Base-by-base conservation (phyloP, 140 eudicot genomes). In the Senecio squalidus region DNA sequence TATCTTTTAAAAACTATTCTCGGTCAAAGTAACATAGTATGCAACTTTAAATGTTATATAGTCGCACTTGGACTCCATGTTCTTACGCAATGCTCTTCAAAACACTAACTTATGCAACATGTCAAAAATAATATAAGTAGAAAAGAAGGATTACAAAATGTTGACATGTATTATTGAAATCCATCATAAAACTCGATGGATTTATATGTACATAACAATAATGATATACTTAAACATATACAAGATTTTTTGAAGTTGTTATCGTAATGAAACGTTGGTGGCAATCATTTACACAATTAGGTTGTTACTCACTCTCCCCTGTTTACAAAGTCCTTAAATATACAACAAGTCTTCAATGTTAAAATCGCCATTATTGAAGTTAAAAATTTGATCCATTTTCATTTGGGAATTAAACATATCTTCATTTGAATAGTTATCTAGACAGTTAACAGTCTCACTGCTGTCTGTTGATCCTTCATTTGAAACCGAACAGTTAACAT, bases 311-410 rank as follows among this genome's bases (percentile, higher is more conserved):
- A 39, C 57, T 43, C 75, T 69, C 38, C 30, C 16, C 20, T 43
- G 18, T 14, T 43, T 22, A 67, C n/a, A 18, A 17, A 21, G 4
- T 34, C 55, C 16, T 64, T 9, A 72, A 24, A 55, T 68, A 50
- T 69, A 80, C 82, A 78, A 63, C 2, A 62, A 66, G 44, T 72
- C 78, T 16, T 58, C 69, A 22, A 83, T 58, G 62, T 60, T 56
- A 70, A 77, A 75, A 58, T 73, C 81, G 5, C 71, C 62, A 33
- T 22, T 62, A 28, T 30, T 74, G 24, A 10, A 70, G 57, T 74
- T 82, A 18, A 78, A 57, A 16, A 62, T 45, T 28, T 69, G 81
- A 60, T 79, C 89, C 57, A 64, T 49, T 72, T 76, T 70, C 67
- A 75, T 58, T 13, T 66, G 76, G 15, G 71, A 34, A 17, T 46